Conservation (phyloP, 495 filamentous ascomycete genomes). For the Penicillium egyptiacum region DNA sequence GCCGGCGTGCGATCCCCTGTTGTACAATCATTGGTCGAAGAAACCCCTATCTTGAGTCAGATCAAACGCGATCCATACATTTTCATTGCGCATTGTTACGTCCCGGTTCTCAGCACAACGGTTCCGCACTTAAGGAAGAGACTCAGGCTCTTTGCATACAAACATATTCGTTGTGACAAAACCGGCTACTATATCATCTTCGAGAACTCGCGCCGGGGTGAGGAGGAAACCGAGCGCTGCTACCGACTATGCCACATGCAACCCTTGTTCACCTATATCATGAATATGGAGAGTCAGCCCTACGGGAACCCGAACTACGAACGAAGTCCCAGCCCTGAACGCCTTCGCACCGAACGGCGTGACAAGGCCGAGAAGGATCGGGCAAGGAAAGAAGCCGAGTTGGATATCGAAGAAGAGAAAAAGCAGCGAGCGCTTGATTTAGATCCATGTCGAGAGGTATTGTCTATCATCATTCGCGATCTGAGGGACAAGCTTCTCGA, state of each 20-base stretch:
- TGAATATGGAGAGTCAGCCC: constrained; percentile 84
- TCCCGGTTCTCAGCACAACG: constrained; percentile 83
- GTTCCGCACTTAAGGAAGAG: constrained; percentile 84
- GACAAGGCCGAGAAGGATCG: constrained; percentile 55
- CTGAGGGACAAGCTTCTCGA: constrained; percentile 79
- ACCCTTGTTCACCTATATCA: constrained; percentile 83
- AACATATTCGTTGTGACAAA: constrained; percentile 75
- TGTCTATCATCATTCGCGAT: constrained; percentile 74
- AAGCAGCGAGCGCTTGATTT: constrained; percentile 75
- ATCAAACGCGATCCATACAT: constrained; percentile 86
- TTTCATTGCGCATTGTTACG: constrained; percentile 81
- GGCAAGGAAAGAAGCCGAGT: constrained; percentile 66
- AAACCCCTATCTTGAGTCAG: constrained; percentile 58
- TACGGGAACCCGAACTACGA: constrained; percentile 68
- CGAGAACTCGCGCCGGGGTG: constrained; percentile 68
- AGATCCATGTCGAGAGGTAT: constrained; percentile 81
- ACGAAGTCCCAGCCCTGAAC: constrained; percentile 60
- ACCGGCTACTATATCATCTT: constrained; percentile 92
- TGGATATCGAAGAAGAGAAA: constrained; percentile 84
- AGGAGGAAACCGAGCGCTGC: constrained; percentile 76
- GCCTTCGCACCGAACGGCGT: constrained; percentile 52
- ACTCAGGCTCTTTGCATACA: constrained; percentile 72
- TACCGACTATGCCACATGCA: constrained; percentile 69
- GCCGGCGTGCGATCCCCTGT: constrained; percentile 43
- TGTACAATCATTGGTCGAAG: constrained; percentile 54